A percentile compares a stretch with the other conserved stretches of the same genome.
These are phyloP conservation scores for Cladorrhinum sp. DNA, from an alignment of 2,329 filamentous ascomycete genomes.

Conservation along the genomic window DNA sequence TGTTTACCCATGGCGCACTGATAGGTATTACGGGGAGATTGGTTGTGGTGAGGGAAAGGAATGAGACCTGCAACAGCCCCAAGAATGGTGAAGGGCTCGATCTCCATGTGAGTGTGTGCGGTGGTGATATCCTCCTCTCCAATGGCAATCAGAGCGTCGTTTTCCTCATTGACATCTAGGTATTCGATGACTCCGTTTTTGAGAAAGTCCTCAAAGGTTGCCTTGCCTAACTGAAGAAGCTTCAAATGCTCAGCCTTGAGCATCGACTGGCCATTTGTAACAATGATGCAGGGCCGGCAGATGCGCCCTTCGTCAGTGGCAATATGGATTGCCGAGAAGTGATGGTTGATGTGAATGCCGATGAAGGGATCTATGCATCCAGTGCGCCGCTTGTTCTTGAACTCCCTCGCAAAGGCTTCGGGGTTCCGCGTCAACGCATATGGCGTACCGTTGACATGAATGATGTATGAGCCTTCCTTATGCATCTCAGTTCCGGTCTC, in stretches of 20 bases:
- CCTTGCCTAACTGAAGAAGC: conserved; percentile 75
- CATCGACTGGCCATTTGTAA: conserved; percentile 80
- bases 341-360: conserved; percentile 92
- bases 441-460: conserved; percentile 94
- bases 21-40: conserved; percentile 97
- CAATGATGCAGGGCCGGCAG: conserved; percentile 91
- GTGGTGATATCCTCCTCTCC: conserved; percentile 81
- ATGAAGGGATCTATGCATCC: conserved; percentile 95
- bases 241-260: conserved; percentile 76
- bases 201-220: conserved; percentile 92
- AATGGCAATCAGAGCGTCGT: conserved; percentile 89
- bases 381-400: conserved; percentile 81
- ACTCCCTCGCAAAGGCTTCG: conserved; percentile 79
- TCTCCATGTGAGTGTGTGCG: conserved; percentile 90
- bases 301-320: conserved; percentile 97
- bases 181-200: conserved; percentile 91
- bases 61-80: conserved; percentile 95
- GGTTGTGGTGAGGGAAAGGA: conserved; percentile 97
- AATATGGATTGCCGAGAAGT: conserved; percentile 88
- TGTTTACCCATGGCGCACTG: conserved; percentile 99
- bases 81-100: conserved; percentile 95
- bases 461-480: conserved; percentile 75
- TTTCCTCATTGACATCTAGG: conserved; percentile 96
- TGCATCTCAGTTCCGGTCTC: conserved; percentile 82
- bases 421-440: conserved; percentile 83